phyloP scores from a whole-genome alignment of 768 basidiomycete species.

The Lactifluus hygrophoroides region DNA sequence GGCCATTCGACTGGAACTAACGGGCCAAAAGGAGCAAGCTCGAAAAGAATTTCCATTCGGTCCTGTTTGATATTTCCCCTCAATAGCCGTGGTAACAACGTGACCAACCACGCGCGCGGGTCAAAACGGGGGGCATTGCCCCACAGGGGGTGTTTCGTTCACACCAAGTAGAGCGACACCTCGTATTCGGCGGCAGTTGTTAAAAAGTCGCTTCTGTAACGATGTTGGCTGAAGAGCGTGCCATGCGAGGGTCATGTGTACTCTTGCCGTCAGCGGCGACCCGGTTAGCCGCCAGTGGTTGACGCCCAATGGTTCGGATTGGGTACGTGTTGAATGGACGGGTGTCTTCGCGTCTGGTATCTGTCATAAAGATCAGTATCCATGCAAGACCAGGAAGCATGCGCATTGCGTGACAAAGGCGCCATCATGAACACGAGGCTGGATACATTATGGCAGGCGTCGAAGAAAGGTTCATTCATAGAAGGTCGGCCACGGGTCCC shows the following conservation, averaged over 20 bases:
- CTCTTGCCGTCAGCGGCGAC: background rate
- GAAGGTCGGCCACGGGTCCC: background rate
- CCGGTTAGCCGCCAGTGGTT: background rate
- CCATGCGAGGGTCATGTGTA: conserved; percentile 9
- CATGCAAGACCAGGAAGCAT: background rate
- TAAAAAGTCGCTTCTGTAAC: conserved; percentile 5
- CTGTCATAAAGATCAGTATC: background rate
- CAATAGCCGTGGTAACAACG: background rate
- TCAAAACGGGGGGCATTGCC: conserved; percentile 1
- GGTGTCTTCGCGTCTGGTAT: background rate
- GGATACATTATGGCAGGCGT: background rate
- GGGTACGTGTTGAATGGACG: background rate
- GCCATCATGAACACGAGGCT: conserved; percentile 1
- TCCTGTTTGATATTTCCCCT: background rate
- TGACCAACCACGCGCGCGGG: background rate
- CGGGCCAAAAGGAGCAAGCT: conserved; percentile 9
- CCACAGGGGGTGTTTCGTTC: conserved; percentile 1
- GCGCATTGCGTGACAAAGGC: background rate
- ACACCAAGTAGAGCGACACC: background rate
- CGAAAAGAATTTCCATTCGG: conserved; percentile 3
- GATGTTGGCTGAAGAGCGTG: background rate
- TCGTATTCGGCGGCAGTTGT: background rate
- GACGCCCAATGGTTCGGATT: background rate
- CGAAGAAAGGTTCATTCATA: conserved; percentile 1
- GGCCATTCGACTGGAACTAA: background rate